Percentiles rank a stretch among this genome's conserved stretches.
Evolutionary conservation across 768 basidiomycete genomes (phyloP).

Genomic region (Lentinus brumalis): DNA sequence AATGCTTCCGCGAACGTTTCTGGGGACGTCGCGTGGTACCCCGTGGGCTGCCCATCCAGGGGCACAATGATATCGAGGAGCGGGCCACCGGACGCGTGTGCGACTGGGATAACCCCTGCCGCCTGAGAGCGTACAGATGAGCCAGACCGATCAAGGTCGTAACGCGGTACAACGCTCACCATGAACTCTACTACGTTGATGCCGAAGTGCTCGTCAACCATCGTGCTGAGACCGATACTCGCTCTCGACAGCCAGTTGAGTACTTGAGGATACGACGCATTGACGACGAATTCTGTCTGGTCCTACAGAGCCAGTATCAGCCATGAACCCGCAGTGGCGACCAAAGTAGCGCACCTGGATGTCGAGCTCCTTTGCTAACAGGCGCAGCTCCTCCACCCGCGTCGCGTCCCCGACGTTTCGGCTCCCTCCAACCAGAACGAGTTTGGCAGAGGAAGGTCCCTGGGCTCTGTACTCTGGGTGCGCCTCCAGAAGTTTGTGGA

Average conservation of each 20-base stretch:
- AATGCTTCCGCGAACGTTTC: conserved; percentile 69
- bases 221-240: conserved; percentile 89
- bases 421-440: conserved; percentile 84
- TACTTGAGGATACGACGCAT: conserved; percentile 75
- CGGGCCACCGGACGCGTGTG: conserved; percentile 93
- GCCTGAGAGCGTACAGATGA: conserved; percentile 52
- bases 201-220: conserved; percentile 98
- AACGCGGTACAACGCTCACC: conserved; percentile 44
- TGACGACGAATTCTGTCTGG: conserved; percentile 77
- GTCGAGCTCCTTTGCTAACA: conserved; percentile 59
- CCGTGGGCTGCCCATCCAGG: conserved; percentile 71
- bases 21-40: conserved; percentile 76
- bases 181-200: conserved; percentile 98
- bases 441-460: conserved; percentile 41
- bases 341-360: conserved; percentile 53
- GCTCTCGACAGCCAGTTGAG: conserved; percentile 71
- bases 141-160: too few relatives aligned
- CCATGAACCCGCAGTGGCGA: not conserved
- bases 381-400: conserved; percentile 63
- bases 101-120: conserved; percentile 89
- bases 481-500: conserved; percentile 55
- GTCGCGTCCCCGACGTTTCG: conserved; percentile 75
- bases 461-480: conserved; percentile 58
- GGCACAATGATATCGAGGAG: conserved; percentile 90
- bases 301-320: conserved; percentile 42